Evolutionary conservation across 1,284 basidiomycete species (phyloP), one percentile per base, ranked within the genome.

Genomic region (Phenoliferia sp.): DNA sequence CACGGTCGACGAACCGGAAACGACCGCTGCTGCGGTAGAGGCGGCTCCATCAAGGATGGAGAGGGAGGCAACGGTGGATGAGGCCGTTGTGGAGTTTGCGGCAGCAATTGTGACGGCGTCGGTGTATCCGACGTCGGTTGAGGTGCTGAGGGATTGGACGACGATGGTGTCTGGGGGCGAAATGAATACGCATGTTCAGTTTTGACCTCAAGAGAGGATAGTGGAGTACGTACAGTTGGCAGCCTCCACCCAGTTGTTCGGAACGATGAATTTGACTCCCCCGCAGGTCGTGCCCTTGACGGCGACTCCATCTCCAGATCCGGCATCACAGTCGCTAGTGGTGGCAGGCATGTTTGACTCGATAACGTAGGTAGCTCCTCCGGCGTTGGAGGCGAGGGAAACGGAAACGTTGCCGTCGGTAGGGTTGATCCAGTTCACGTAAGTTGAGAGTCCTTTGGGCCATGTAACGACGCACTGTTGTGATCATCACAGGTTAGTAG

Each of bases 391-490:
- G 34, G 35, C 61, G 44, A 73, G 63, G 44, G 62, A 48, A 56
- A 73, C 67, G 5, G 64, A 59, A 19, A 73, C 72, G 58, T 72
- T 57, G 26, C 72, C 72, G 3, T 55, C 33, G 29, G 60, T 12
- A 22, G 71, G 72, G 31, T 62, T 61, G 61, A 73, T 60, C 72
- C 72, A 73, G 63, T 73, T 73, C 39, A 73, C 70, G n/a, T 62
- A 65, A 33, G 67, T 65, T 4, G 50, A 4, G 22, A 67, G 63
- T n/a, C 72, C 70, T 39, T 72, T 54, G 3, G 63, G 52, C 72
- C 72, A 73, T 17, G 63, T 67, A 6, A 73, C 70, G 31, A 33
- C 48, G 61, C 72, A 73, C 65, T 72, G 65, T 26, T 32, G 35
- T 19, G 19, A 29, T 58, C 0, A 63, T 32, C n/a, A 34, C 16